These are phyloP conservation scores for Aspergillus novofumigatus DNA, from an alignment of 2,329 filamentous ascomycete species.

Conservation along the genomic window DNA sequence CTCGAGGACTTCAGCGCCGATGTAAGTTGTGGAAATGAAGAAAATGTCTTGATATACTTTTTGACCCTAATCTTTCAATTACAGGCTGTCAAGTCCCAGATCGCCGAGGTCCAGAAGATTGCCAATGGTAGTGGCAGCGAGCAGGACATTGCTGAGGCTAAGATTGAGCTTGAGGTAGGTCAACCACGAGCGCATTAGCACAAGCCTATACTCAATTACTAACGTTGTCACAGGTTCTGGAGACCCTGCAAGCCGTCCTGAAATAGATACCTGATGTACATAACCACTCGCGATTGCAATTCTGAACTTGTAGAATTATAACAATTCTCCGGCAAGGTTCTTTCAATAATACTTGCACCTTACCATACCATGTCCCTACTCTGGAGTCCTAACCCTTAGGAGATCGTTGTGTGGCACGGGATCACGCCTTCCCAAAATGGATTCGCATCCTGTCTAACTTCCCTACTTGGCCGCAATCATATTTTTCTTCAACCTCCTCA, in stretches of 20 bases:
- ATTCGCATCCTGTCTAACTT: not conserved
- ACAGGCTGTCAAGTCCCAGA: slow-evolving; percentile 77
- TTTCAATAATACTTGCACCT: not conserved
- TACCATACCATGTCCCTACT: not conserved
- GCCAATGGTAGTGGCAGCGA: slow-evolving; percentile 86
- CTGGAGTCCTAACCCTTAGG: not conserved
- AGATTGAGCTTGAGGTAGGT: slow-evolving; percentile 95
- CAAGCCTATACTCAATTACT: slow-evolving; percentile 1
- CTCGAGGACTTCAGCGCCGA: slow-evolving; percentile 96
- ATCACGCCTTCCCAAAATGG: slow-evolving; percentile 6
- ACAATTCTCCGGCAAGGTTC: slow-evolving; percentile 25
- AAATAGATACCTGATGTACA: slow-evolving; percentile 44
- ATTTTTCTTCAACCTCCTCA: not conserved
- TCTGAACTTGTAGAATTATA: slow-evolving; percentile 41
- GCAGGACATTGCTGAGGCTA: slow-evolving; percentile 96
- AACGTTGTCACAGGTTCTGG: slow-evolving; percentile 40
- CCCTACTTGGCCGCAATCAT: not conserved
- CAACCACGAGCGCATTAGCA: not conserved
- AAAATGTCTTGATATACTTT: slow-evolving; percentile 1
- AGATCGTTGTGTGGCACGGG: not conserved
- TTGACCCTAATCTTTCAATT: slow-evolving; percentile 4
- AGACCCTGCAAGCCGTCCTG: slow-evolving; percentile 47
- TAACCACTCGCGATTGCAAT: slow-evolving; percentile 31
- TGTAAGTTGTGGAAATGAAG: slow-evolving; percentile 35
- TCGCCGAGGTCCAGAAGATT: slow-evolving; percentile 94